Base-by-base conservation (phyloP, 2,329 filamentous ascomycete species). In the Hypoxylon sp. region DNA sequence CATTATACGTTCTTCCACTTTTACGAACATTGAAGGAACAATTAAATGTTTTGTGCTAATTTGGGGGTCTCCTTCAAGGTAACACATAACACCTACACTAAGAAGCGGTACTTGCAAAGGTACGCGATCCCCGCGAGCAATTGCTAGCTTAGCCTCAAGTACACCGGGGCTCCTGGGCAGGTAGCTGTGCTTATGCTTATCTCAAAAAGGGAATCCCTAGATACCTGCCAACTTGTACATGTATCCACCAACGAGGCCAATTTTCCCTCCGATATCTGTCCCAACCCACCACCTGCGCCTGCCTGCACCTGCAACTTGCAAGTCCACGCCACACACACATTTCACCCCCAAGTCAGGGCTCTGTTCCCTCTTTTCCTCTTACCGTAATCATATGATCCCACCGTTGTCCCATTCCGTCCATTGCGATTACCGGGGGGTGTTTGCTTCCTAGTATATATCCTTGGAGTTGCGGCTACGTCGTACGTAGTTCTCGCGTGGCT, bases 351-450 rank as follows among this genome's bases (percentile, higher is more conserved):
- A 42, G 60, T 42, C 50, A 59, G 55, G 56, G 48, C 54, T 62
- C 46, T 37, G 53, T 35, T 68, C 53, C 32, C 51, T 56, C 32
- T 60, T 65, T 63, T 63, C 42, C 50, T 59, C 39, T 42, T 65
- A 68, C 35, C 50, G 57, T 54, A 68, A 66, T 68, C 65, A 63
- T 68, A 71, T 64, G 65, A 71, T 71, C 59, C 58, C 57, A 29
- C 53, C 31, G 54, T 59, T 29, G 56, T 68, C 62, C 58, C 56
- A 61, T 62, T 61, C 59, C 35, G 54, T 58, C n/a, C 50, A 19
- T 32, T 37, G 37, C 54, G 44, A 60, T 65, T 46, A 47, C 60
- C 54, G 47, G 60, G 58, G 48, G 32, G 47, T 32, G 37, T 44
- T 56, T 57, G 42, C 24, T 66, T 29, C 19, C 39, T 60, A 60